A percentile compares a stretch with the other conserved stretches of the same genome.
Conservation (phyloP, 1,284 basidiomycete genomes). For the Ganoderma meredithae region DNA sequence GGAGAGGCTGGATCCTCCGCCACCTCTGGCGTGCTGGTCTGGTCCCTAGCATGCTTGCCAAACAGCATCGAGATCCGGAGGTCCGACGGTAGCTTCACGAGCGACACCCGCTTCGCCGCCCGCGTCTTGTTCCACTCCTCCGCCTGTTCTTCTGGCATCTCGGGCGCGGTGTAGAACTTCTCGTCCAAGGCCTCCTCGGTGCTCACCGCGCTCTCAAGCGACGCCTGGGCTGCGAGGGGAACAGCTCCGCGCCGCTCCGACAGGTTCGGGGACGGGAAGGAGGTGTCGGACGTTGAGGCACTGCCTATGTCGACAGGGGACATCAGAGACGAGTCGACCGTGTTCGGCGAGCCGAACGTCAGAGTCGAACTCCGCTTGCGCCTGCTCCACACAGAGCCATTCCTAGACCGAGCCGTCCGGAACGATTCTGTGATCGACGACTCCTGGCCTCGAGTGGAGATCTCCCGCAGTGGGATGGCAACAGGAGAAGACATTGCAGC, state of each 20-base stretch:
- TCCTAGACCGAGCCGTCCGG: slow-evolving; percentile 61
- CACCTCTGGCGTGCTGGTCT: slow-evolving; percentile 22
- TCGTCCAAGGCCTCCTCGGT: slow-evolving; percentile 47
- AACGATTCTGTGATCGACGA: slow-evolving; percentile 62
- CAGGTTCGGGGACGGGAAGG: slow-evolving; percentile 33
- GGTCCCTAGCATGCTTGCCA: slow-evolving; percentile 36
- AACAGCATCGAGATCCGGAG: slow-evolving; percentile 49
- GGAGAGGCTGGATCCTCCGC: slow-evolving; percentile 27
- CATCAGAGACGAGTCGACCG: slow-evolving; percentile 48
- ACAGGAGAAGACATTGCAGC: slow-evolving; percentile 31
- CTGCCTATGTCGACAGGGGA: slow-evolving; percentile 29
- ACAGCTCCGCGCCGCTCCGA: slow-evolving; percentile 29
- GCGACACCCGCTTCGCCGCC: slow-evolving; percentile 82
- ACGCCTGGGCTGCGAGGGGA: slow-evolving; percentile 34
- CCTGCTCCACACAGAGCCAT: slow-evolving; percentile 27
- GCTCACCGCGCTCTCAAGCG: slow-evolving; percentile 35
- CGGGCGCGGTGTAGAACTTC: slow-evolving; percentile 52
- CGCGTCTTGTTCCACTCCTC: slow-evolving; percentile 88
- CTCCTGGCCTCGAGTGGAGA: slow-evolving; percentile 42
- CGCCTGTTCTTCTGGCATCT: slow-evolving; percentile 66
- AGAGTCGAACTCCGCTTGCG: slow-evolving; percentile 39
- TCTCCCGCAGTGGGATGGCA: slow-evolving; percentile 28
- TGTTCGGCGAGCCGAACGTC: slow-evolving; percentile 41
- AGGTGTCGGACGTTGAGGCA: slow-evolving; percentile 24
- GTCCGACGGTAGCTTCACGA: slow-evolving; percentile 74